phyloP scores from a whole-genome alignment of 2,329 filamentous ascomycete species.

The Gnomoniopsis sp. region DNA sequence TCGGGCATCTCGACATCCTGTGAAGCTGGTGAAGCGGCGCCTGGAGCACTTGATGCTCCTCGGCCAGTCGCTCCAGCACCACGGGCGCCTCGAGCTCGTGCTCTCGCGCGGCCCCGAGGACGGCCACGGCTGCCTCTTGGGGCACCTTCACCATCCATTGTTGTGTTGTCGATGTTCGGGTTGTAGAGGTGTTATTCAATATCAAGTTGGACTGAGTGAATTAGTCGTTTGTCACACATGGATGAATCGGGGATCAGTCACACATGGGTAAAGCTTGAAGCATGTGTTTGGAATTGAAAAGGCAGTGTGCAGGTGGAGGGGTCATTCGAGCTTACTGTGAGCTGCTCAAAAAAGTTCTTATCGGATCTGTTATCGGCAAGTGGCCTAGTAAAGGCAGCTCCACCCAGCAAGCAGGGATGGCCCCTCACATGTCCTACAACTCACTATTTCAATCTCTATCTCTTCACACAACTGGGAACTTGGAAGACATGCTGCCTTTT shows the following conservation, averaged over 20 bases:
- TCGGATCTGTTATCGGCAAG: neutral
- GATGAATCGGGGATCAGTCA: no score
- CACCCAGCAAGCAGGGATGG: neutral
- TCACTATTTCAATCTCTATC: neutral
- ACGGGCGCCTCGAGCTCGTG: constrained; percentile 29
- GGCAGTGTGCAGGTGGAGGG: neutral
- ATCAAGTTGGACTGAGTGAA: neutral
- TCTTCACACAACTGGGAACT: neutral
- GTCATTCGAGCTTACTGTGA: neutral
- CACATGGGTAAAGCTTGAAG: no score
- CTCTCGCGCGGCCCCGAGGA: neutral
- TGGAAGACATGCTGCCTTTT: neutral
- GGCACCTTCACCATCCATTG: constrained; percentile 14
- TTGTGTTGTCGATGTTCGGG: no score
- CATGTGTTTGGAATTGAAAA: neutral
- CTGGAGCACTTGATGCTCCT: constrained; percentile 22
- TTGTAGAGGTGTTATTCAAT: no score
- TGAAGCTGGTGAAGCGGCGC: neutral
- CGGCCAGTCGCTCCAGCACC: constrained; percentile 27
- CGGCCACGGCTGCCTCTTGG: constrained; percentile 11
- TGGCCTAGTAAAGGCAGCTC: neutral
- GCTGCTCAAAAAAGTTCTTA: constrained; percentile 1
- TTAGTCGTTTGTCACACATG: no score
- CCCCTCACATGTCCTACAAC: neutral
- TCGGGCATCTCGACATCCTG: neutral